phyloP scores from a whole-genome alignment of 176 grass and related monocot genomes.

The Hyparrhenia diplandra region DNA sequence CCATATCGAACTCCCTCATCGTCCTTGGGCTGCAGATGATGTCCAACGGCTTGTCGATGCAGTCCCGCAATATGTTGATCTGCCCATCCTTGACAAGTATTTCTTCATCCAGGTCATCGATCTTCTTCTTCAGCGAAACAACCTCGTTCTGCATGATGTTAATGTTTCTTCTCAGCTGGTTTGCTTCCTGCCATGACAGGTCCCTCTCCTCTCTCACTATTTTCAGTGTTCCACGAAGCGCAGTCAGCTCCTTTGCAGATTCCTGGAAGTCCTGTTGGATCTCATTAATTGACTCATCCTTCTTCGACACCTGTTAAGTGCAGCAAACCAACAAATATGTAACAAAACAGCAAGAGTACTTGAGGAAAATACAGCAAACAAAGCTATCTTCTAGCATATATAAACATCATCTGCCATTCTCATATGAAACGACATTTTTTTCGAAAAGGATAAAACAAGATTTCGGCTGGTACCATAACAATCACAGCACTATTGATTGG shows the following conservation, averaged over 20 bases:
- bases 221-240: conserved; percentile 61
- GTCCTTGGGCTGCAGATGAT: too few relatives aligned
- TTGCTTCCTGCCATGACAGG: conserved; percentile 59
- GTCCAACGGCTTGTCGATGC: conserved; percentile 61
- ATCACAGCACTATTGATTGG: neutral
- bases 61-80: conserved; percentile 78
- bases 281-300: conserved; percentile 55
- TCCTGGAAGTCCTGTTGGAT: conserved; percentile 68
- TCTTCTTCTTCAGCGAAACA: conserved; percentile 48
- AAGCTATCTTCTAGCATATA: neutral
- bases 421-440: neutral
- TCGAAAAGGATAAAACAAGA: too few relatives aligned
- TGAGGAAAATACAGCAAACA: neutral
- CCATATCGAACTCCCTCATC: too few relatives aligned
- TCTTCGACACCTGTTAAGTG: conserved; percentile 50
- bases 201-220: conserved; percentile 67
- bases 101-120: conserved; percentile 76
- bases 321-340: conserved; percentile 2
- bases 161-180: conserved; percentile 39
- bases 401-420: neutral
- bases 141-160: conserved; percentile 43
- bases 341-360: neutral
- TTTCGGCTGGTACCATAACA: neutral
- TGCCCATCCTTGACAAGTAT: conserved; percentile 80
- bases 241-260: conserved; percentile 56